Conservation (phyloP, 345 rosid genomes). For the Gossypium stocksii region DNA sequence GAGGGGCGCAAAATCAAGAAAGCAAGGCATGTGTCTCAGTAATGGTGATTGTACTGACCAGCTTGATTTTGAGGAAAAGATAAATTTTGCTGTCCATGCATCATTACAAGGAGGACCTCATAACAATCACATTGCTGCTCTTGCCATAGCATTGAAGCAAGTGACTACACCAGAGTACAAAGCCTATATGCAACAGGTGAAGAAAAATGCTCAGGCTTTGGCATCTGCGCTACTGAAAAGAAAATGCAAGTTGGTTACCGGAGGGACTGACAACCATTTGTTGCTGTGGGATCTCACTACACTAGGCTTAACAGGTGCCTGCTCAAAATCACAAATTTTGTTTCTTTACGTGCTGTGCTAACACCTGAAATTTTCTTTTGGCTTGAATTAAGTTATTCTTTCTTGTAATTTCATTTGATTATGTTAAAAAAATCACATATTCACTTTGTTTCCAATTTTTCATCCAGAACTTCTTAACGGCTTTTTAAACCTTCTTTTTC, state of each 20-base stretch:
- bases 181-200: conserved; percentile 90
- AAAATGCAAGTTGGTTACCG: conserved; percentile 83
- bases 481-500: not conserved
- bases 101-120: conserved; percentile 96
- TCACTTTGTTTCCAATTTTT: not conserved
- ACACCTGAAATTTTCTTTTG: not conserved
- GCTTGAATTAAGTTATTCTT: not conserved
- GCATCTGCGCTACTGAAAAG: conserved; percentile 71
- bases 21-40: conserved; percentile 37
- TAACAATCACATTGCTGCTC: conserved; percentile 97
- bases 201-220: conserved; percentile 85
- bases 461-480: not conserved
- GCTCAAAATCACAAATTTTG: not conserved
- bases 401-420: not conserved
- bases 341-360: not conserved
- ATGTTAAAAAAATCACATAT: not conserved
- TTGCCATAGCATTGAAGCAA: conserved; percentile 92
- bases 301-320: conserved; percentile 67
- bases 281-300: conserved; percentile 89
- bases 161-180: conserved; percentile 75
- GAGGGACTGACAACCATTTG: conserved; percentile 96
- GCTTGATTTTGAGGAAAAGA: conserved; percentile 81
- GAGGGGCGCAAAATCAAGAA: conserved; percentile 70
- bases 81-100: conserved; percentile 86
- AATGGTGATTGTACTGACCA: conserved; percentile 43